Base-by-base conservation (phyloP, 2,329 filamentous ascomycete species). In the Arthrobotrys conoides region DNA sequence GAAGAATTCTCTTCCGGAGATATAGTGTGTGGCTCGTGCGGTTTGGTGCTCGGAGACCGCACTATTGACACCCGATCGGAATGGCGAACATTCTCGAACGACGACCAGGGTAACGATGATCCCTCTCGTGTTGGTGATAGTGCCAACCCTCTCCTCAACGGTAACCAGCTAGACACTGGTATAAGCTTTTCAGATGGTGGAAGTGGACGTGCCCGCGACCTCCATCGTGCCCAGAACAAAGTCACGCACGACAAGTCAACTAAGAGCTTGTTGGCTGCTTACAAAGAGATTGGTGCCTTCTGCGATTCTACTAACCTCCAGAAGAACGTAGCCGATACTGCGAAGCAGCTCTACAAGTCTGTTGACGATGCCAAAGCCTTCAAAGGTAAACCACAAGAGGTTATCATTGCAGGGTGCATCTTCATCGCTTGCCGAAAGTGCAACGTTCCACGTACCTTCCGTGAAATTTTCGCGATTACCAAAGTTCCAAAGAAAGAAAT, bases 1-100 rank as follows among this genome's bases (percentile, higher is more conserved):
- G 96, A 98, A 83, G 96, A 98, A 84, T 96, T 95, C 83, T 94
- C 94, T 5, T 92, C 91, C 41, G 93, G 93, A 80, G 96, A 99
- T 84, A 93, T 96, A 84, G 93, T 99, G 70, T 99, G 96, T 84
- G 92, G 89, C 75, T 93, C 92, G 79, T 99, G 96, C 83, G 96
- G 96, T 44, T 88, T 97, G 38, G 96, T 99, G 5, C 89, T 99
- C 33, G 92, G 92, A 77, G 92, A 95, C 83, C 92, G 93, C 81
- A 94, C 96, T 84, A 94, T 99, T 83, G 96, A 99, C 84, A 96
- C 93, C 79, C 92, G 96, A 80, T 97, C 94, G 59, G 96, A 99
- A 86, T 99, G 96, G 96, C 93, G 96, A 84, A 99, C 96, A 0
- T 99, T 99, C 86, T 94, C 94, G 83, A 98, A 98, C 84, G 96